These are phyloP conservation scores for Cyberlindnera euphorbiiphila DNA, from an alignment of 805 yeast species.

Conservation along the genomic window DNA sequence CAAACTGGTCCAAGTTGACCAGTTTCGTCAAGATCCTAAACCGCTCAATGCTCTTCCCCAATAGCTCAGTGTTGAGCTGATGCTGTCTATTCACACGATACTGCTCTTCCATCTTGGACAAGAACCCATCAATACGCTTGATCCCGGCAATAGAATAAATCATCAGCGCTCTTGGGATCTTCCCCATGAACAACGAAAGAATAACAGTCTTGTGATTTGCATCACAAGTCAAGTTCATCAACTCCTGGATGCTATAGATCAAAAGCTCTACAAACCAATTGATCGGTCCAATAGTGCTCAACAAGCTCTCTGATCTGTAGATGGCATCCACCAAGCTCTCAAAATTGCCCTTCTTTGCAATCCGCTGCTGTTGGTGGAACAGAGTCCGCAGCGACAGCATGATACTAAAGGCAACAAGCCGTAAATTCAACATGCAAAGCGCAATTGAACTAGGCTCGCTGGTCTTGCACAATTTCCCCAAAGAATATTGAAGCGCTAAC, in stretches of 20 bases:
- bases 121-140: constrained; percentile 43
- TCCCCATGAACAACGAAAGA: constrained; percentile 57
- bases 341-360: constrained; percentile 45
- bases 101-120: constrained; percentile 23
- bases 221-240: constrained; percentile 40
- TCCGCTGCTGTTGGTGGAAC: constrained; percentile 57
- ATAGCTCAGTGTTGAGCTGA: constrained; percentile 44
- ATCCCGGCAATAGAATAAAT: constrained; percentile 65
- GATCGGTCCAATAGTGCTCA: constrained; percentile 68
- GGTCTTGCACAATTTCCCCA: constrained; percentile 43
- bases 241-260: constrained; percentile 68
- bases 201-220: constrained; percentile 37
- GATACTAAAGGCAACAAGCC: constrained; percentile 67
- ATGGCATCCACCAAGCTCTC: constrained; percentile 46
- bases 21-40: constrained; percentile 31
- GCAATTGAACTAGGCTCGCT: constrained; percentile 27
- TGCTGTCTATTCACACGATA: constrained; percentile 9
- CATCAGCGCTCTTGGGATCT: constrained; percentile 65
- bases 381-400: constrained; percentile 58
- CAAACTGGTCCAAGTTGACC: constrained; percentile 47
- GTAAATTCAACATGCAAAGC: constrained; percentile 60
- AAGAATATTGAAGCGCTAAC: constrained; percentile 60
- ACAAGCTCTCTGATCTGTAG: constrained; percentile 58
- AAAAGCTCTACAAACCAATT: constrained; percentile 85
- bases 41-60: constrained; percentile 46